Evolutionary conservation across 148 eudicot species (phyloP), one percentile per base, ranked within the genome.

Genomic region (Vaccinium corymbosum): DNA sequence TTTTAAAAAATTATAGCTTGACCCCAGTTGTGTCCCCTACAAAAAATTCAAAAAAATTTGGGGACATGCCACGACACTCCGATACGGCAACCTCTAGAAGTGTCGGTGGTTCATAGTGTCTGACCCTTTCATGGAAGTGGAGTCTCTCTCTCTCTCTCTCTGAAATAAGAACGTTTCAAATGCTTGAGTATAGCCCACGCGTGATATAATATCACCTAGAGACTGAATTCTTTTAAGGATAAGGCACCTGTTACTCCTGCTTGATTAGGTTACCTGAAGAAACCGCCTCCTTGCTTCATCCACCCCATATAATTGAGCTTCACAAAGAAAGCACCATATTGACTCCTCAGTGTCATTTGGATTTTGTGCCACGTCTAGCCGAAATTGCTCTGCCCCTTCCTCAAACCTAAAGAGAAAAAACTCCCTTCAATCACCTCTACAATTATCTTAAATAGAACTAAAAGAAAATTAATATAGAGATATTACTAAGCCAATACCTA

Each of bases 311-410:
- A 94, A 85, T 80, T 85, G 98, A 89, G 97, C 95, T 89, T 96
- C 99, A 87, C 99, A 96, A 27, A 96, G 92, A 87, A 96, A 96
- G 89, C 99, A 96, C 99, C 99, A 96, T 49, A 96, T 94, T 75
- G 99, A 93, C 92, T 96, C 99, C 72, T 96, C 98, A 0, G 99
- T 96, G 71, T 96, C 99, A 87, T 96, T 92, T 72, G 99, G 99
- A 82, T 94, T 96, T 86, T 93, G 93, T 12, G 97, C 99, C 70
- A 96, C 99, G 90, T 94, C 98, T 80, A 94, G 81, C 71, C 95
- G 86, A 85, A 96, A 94, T 85, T 96, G 99, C 87, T 94, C 95
- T 5, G 97, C 97, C 70, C 98, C 99, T 86, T 93, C 98, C 83
- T 94, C 94, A 89, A 89, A 94, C 85, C 99, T 96, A 88, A n/a